phyloP scores from a whole-genome alignment of 148 eudicot species.

The Suaeda aralocaspica region DNA sequence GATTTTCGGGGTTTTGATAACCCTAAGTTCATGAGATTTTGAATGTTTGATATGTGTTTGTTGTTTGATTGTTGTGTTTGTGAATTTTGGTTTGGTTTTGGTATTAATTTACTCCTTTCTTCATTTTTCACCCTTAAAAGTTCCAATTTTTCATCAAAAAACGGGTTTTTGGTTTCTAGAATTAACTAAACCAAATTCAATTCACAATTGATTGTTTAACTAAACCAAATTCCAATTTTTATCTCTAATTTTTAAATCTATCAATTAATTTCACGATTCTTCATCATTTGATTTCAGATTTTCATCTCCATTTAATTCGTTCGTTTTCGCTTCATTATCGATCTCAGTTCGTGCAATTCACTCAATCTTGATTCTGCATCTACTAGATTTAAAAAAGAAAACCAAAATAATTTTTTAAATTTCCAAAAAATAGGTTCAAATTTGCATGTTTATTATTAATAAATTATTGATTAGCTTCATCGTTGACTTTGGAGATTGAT shows the following conservation, averaged over 20 bases:
- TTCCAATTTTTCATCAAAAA: too few species aligned
- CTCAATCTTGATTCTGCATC: neutral
- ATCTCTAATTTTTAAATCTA: neutral
- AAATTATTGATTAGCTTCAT: neutral
- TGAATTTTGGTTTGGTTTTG: too few species aligned
- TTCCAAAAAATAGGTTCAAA: neutral
- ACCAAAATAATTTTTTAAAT: too few species aligned
- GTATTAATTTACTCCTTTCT: too few species aligned
- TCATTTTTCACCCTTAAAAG: too few species aligned
- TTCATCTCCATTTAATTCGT: neutral
- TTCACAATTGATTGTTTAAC: too few species aligned
- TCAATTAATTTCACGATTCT: neutral
- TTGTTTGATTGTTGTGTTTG: too few species aligned
- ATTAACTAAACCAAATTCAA: too few species aligned
- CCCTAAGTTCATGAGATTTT: neutral
- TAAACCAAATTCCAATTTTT: too few species aligned
- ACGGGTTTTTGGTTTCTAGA: too few species aligned
- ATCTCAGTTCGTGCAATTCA: constrained; percentile 8
- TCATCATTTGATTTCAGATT: neutral
- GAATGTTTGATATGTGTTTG: too few species aligned
- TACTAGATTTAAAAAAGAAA: neutral
- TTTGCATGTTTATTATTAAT: neutral
- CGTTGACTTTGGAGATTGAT: neutral
- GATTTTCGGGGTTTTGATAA: neutral
- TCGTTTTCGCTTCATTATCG: neutral